Evolutionary conservation across 169 alveolate genomes (phyloP).

Genomic region (Plasmodium gallinaceum): DNA sequence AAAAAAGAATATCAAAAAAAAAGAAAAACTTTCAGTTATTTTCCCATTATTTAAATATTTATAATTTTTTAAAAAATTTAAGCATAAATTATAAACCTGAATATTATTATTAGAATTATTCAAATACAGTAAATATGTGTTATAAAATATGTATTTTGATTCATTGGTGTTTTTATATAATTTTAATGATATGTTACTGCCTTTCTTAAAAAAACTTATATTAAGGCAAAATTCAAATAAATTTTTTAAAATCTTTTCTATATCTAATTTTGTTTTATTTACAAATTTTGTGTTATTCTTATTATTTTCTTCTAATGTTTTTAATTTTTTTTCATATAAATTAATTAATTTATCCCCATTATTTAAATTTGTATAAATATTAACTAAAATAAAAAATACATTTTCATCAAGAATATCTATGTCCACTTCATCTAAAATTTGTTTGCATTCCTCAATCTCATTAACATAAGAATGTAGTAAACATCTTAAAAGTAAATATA

Average conservation of each 20-base stretch:
- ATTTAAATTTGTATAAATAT: conserved; percentile 40
- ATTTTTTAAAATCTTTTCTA: conserved; percentile 22
- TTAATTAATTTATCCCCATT: conserved; percentile 30
- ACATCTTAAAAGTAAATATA: conserved; percentile 40
- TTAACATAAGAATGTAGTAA: conserved; percentile 47
- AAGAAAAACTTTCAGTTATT: conserved; percentile 56
- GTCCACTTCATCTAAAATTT: conserved; percentile 4
- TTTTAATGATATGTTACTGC: conserved; percentile 50
- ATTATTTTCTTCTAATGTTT: conserved; percentile 14
- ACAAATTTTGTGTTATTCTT: neutral
- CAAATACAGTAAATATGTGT: conserved; percentile 35
- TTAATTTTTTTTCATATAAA: conserved; percentile 39
- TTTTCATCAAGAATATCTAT: conserved; percentile 35
- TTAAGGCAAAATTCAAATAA: conserved; percentile 55
- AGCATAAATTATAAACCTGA: conserved; percentile 35
- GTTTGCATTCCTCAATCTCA: conserved; percentile 54
- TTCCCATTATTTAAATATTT: conserved; percentile 28
- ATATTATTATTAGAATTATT: conserved; percentile 34
- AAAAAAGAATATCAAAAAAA: conserved; percentile 48
- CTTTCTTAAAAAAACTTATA: conserved; percentile 46
- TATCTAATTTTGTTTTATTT: conserved; percentile 3
- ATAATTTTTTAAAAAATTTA: conserved; percentile 53
- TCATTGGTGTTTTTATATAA: conserved; percentile 41
- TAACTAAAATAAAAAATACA: conserved; percentile 39
- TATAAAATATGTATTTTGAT: conserved; percentile 36